Conservation (phyloP, 305 asterid genomes). For the Solanum hybrid region DNA sequence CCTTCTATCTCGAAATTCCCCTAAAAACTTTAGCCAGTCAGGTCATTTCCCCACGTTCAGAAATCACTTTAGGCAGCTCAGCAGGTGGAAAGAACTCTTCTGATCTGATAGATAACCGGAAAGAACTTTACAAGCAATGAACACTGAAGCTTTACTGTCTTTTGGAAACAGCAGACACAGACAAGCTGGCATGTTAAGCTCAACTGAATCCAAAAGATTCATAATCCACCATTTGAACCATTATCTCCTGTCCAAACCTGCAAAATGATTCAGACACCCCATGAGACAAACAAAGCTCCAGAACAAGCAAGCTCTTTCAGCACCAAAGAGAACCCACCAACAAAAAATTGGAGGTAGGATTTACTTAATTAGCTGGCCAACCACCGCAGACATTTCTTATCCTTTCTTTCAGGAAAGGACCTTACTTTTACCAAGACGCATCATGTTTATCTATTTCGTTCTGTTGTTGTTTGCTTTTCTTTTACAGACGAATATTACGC, state of each 20-base stretch:
- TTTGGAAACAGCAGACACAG: background rate
- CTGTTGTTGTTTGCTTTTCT: background rate
- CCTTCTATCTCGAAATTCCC: background rate
- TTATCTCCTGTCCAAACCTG: conserved; percentile 4
- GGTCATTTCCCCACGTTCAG: background rate
- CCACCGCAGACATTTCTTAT: background rate
- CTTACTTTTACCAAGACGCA: background rate
- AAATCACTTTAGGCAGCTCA: conserved; percentile 2
- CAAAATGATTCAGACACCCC: background rate
- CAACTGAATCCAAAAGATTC: background rate
- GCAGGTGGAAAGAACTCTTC: background rate
- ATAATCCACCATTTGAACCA: background rate
- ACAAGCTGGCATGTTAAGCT: background rate
- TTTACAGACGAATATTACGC: background rate
- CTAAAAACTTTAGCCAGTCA: background rate
- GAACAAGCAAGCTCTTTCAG: background rate
- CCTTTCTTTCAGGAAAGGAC: background rate
- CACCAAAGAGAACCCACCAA: background rate
- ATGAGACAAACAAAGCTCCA: background rate
- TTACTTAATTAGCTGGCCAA: background rate
- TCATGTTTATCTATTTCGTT: background rate
- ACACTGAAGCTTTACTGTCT: background rate
- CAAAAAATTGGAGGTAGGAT: background rate
- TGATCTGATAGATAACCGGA: background rate
- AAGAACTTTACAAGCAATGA: background rate